phyloP scores from a whole-genome alignment of 2,329 filamentous ascomycete species.

The Aspergillus transmontanensis region DNA sequence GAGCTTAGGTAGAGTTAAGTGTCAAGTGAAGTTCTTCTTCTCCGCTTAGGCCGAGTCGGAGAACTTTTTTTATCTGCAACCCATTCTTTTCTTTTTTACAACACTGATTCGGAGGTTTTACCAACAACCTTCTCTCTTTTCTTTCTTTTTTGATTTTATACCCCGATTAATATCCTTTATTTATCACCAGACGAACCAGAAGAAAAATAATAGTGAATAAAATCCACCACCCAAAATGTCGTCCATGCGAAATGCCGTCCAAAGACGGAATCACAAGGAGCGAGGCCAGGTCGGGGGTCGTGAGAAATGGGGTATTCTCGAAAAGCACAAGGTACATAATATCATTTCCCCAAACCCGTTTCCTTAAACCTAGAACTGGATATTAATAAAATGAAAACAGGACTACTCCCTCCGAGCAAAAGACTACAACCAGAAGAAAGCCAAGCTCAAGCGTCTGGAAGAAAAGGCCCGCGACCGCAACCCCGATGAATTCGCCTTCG shows the following conservation, averaged over 20 bases:
- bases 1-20: not conserved
- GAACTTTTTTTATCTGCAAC: not conserved
- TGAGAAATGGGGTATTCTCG: slow-evolving; percentile 83
- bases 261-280: slow-evolving; percentile 85
- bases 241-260: slow-evolving; percentile 64
- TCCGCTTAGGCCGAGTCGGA: not conserved
- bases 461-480: slow-evolving; percentile 64
- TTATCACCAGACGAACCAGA: no score
- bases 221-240: slow-evolving; percentile 48
- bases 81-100: not conserved
- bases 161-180: not conserved
- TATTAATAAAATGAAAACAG: slow-evolving; percentile 31
- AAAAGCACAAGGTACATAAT: slow-evolving; percentile 79
- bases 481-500: slow-evolving; percentile 68
- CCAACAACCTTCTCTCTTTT: not conserved
- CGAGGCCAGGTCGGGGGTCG: slow-evolving; percentile 84
- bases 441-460: slow-evolving; percentile 60
- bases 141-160: not conserved
- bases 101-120: not conserved
- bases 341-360: not conserved
- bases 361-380: not conserved
- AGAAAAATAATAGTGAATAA: not conserved
- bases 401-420: slow-evolving; percentile 67
- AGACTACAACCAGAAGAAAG: slow-evolving; percentile 65
- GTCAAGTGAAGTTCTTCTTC: not conserved